Percentiles rank a stretch among this genome's conserved stretches.
Conservation (phyloP, 805 yeast species). For the Barnettozyma sucrosica region DNA sequence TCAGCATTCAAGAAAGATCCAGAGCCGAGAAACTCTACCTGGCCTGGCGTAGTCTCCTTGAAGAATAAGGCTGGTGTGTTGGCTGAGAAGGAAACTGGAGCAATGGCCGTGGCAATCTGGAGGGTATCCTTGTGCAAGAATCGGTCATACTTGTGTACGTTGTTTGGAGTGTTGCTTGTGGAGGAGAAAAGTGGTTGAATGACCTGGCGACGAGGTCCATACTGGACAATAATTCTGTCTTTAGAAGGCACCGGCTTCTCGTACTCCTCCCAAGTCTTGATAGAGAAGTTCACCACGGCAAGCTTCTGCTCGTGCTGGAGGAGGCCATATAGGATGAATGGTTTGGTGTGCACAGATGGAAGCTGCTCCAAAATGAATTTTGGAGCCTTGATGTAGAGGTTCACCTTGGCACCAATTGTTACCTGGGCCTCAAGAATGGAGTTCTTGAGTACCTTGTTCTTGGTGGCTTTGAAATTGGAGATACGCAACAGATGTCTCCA, state of each 20-base stretch:
- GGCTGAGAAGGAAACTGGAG: constrained; percentile 72
- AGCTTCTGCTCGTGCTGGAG: constrained; percentile 82
- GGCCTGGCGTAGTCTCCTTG: constrained; percentile 43
- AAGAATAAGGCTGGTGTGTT: constrained; percentile 82
- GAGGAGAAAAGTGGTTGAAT: constrained; percentile 82
- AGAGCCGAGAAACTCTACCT: constrained; percentile 71
- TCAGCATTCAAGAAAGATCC: constrained; percentile 89
- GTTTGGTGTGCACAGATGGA: constrained; percentile 37
- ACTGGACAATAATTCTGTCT: constrained; percentile 77
- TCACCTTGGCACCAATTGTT: constrained; percentile 59
- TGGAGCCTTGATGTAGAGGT: constrained; percentile 56
- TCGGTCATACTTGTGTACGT: constrained; percentile 81
- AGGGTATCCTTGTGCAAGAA: constrained; percentile 74
- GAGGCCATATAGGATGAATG: constrained; percentile 67
- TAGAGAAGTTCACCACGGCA: constrained; percentile 75
- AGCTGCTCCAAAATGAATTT: constrained; percentile 37
- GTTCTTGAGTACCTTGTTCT: constrained; percentile 61
- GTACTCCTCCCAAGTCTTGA: constrained; percentile 85
- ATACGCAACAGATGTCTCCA: constrained; percentile 75
- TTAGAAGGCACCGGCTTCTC: constrained; percentile 82
- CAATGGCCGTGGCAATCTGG: constrained; percentile 78
- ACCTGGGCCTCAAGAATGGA: constrained; percentile 40
- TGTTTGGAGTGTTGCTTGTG: constrained; percentile 69
- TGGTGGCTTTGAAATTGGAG: constrained; percentile 70
- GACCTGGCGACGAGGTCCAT: constrained; percentile 84